Evolutionary conservation across 1,139 yeast genomes (phyloP), one percentile per base, ranked within the genome.

Genomic region (Saccharomycopsis crataegensis): DNA sequence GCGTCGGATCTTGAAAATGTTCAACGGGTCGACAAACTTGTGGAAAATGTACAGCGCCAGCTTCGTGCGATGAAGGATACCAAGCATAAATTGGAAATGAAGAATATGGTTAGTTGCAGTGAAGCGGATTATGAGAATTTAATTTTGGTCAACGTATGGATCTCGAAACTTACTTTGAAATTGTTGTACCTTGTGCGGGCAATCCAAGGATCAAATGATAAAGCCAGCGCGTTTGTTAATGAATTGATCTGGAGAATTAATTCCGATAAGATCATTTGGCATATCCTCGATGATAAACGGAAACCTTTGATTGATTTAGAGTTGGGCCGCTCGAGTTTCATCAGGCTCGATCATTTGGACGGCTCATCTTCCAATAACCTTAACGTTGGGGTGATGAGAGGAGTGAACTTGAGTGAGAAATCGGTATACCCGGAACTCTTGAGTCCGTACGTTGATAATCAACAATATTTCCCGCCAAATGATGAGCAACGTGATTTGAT

Each of bases 191-290:
- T 50, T 8, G 50, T 55, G 9, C 31, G 52, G 16, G 58, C 58
- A 9, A 47, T 55, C 37, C 58, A 64, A 62, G 47, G 69, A 65
- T 6, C 62, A 69, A 44, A n/a, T 31, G 34, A n/a, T 14, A 34
- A 42, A 8, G 16, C 47, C 9, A 38, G 14, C 22, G n/a, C 34
- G 67, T 67, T 40, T 61, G 62, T 50, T 58, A 62, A 17, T 37
- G 53, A 52, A 40, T 58, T 67, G 52, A 64, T 70, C 14, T 85
- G 93, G 87, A 71, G 78, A 14, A 72, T 89, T 33, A 73, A 81
- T 33, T 81, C 94, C 0, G 91, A 85, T 62, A 86, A 85, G 61
- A 73, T 89, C 36, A 79, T 83, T 51, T 73, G 91, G 73, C 94
- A 87, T 63, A 71, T 90, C 62, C 70, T 89, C 52, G 82, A 79